Conservation (phyloP, 805 yeast genomes). For the Danielia reshetovae region DNA sequence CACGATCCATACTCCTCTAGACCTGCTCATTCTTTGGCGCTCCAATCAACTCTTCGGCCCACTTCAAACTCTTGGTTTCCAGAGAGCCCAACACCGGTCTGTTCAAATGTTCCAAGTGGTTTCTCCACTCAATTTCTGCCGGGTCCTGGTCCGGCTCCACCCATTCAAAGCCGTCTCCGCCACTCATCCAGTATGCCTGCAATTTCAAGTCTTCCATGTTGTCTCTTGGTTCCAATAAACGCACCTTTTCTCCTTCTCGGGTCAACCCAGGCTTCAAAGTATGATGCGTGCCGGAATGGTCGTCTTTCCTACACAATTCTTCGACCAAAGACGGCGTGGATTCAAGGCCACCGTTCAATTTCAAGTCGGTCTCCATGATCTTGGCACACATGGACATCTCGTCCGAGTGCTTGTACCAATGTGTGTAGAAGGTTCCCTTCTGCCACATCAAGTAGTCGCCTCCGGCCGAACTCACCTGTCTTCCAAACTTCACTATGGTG, state of each 20-base stretch:
- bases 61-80: slow-evolving; percentile 23
- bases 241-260: slow-evolving; percentile 35
- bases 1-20: neutral
- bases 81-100: slow-evolving; percentile 14
- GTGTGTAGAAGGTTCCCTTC: slow-evolving; percentile 58
- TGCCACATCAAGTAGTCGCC: slow-evolving; percentile 60
- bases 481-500: slow-evolving; percentile 38
- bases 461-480: slow-evolving; percentile 40
- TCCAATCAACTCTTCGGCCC: slow-evolving; percentile 40
- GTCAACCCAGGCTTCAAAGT: slow-evolving; percentile 32
- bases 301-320: slow-evolving; percentile 34
- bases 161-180: slow-evolving; percentile 29
- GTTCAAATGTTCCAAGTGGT: slow-evolving; percentile 23
- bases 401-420: slow-evolving; percentile 63
- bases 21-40: neutral
- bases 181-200: slow-evolving; percentile 83
- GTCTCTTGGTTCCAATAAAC: slow-evolving; percentile 38
- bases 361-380: slow-evolving; percentile 63
- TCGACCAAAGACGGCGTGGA: slow-evolving; percentile 28
- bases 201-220: slow-evolving; percentile 58
- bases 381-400: slow-evolving; percentile 64
- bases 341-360: slow-evolving; percentile 39
- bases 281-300: slow-evolving; percentile 21
- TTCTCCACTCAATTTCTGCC: slow-evolving; percentile 42
- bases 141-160: slow-evolving; percentile 22